Evolutionary conservation across 306 rosid genomes (phyloP).

Genomic region (Ochetophila trinervis): DNA sequence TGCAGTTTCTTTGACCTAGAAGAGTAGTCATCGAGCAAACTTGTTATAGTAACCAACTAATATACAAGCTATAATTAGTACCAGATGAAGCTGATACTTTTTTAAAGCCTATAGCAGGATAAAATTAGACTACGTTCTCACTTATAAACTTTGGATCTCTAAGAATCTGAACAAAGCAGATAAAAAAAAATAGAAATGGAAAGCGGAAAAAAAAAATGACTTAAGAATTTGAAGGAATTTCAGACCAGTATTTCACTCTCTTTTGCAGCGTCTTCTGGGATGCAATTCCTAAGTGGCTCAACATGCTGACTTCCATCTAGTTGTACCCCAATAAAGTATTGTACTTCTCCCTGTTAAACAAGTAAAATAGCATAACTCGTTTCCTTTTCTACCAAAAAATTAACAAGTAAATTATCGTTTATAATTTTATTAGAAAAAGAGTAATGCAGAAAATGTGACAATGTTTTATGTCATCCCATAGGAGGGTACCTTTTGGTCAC

Average conservation of each 20-base stretch:
- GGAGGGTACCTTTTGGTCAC: conserved; percentile 83
- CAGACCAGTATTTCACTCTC: conserved; percentile 77
- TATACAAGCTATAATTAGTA: conserved; percentile 1
- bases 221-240: conserved; percentile 20
- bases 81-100: background rate
- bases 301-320: conserved; percentile 96
- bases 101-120: background rate
- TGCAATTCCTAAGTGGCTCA: conserved; percentile 75
- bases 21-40: conserved; percentile 23
- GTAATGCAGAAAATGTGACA: conserved; percentile 5
- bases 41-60: background rate
- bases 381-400: background rate
- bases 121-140: background rate
- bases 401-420: too few species aligned
- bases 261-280: conserved; percentile 56
- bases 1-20: conserved; percentile 80
- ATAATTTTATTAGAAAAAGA: background rate
- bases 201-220: background rate
- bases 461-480: conserved; percentile 16
- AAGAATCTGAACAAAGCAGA: background rate
- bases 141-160: background rate
- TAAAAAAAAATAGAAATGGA: background rate
- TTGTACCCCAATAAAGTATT: conserved; percentile 95
- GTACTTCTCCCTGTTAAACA: conserved; percentile 86
- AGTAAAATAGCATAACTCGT: background rate